These are phyloP conservation scores for Verticillium isaacii DNA, from an alignment of 2,329 filamentous ascomycete genomes.

Conservation along the genomic window DNA sequence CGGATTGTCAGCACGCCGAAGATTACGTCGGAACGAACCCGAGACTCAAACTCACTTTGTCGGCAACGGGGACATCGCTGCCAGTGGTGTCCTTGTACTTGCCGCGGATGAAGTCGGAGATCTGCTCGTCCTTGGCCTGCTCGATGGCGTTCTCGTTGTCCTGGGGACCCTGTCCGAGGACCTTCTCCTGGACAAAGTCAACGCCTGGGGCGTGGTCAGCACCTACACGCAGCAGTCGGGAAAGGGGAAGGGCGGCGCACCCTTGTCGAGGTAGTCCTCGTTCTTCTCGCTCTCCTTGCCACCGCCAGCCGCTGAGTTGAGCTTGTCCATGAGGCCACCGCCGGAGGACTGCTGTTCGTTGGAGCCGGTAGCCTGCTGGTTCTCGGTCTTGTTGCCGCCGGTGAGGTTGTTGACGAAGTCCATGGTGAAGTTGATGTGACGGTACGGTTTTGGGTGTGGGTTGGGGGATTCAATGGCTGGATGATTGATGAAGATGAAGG, in stretches of 20 bases:
- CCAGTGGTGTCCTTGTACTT: conserved; percentile 68
- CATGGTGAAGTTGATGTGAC: conserved; percentile 31
- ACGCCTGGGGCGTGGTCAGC: conserved; percentile 48
- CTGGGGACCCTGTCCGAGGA: conserved; percentile 66
- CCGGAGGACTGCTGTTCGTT: conserved; percentile 31
- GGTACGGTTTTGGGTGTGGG: no score
- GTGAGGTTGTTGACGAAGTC: conserved; percentile 51
- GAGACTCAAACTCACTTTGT: conserved; percentile 43
- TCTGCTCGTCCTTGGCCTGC: conserved; percentile 79
- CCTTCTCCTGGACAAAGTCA: conserved; percentile 72
- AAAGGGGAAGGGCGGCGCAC: conserved; percentile 31
- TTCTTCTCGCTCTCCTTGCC: conserved; percentile 74
- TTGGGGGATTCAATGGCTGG: not conserved
- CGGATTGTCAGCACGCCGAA: not conserved
- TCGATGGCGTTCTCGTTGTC: conserved; percentile 68
- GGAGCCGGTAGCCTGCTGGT: conserved; percentile 22
- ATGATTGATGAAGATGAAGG: not conserved
- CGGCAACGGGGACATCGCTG: conserved; percentile 63
- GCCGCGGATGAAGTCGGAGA: conserved; percentile 65
- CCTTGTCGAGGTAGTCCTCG: conserved; percentile 79
- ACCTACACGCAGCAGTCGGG: not conserved
- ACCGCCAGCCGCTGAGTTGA: conserved; percentile 69
- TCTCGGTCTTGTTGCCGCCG: conserved; percentile 30
- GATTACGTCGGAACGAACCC: no score
- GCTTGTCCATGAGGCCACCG: conserved; percentile 59